phyloP scores from a whole-genome alignment of 2,329 filamentous ascomycete genomes.

The Ceratocystis diversiconidia region DNA sequence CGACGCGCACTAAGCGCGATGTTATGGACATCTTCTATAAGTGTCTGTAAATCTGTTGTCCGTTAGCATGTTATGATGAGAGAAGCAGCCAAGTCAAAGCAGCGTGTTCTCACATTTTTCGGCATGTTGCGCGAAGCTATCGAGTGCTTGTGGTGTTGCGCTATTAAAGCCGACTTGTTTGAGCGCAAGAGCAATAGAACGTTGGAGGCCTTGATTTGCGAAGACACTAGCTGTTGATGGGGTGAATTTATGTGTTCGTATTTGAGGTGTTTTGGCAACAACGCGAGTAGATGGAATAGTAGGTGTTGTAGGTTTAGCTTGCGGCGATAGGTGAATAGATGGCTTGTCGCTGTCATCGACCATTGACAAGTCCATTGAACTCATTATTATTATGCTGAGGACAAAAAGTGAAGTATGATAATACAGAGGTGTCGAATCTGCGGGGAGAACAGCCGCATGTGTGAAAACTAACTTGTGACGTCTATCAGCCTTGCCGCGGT shows the following conservation, averaged over 20 bases:
- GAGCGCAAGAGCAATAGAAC: constrained; percentile 41
- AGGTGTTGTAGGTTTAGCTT: not conserved
- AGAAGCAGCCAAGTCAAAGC: not conserved
- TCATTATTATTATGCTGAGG: not conserved
- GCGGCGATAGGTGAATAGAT: not conserved
- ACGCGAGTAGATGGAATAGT: not conserved
- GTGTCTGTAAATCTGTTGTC: constrained; percentile 33
- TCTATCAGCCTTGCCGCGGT: not conserved
- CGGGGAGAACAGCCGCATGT: not conserved
- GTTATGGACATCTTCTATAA: constrained; percentile 35
- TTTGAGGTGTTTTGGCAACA: not conserved
- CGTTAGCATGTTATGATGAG: constrained; percentile 20
- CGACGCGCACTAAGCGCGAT: constrained; percentile 37
- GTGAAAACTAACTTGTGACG: not conserved
- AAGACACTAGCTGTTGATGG: constrained; percentile 7
- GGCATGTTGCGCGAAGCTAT: constrained; percentile 40
- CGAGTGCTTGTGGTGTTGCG: constrained; percentile 41
- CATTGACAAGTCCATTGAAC: not conserved
- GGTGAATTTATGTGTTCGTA: not conserved
- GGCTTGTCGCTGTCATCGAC: not conserved
- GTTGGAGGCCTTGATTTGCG: constrained; percentile 33
- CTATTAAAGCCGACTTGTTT: constrained; percentile 44
- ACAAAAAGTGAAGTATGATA: not conserved
- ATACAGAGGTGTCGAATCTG: not conserved
- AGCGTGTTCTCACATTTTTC: constrained; percentile 40